phyloP scores from a whole-genome alignment of 2,329 filamentous ascomycete genomes.

The Venturia carpophila region DNA sequence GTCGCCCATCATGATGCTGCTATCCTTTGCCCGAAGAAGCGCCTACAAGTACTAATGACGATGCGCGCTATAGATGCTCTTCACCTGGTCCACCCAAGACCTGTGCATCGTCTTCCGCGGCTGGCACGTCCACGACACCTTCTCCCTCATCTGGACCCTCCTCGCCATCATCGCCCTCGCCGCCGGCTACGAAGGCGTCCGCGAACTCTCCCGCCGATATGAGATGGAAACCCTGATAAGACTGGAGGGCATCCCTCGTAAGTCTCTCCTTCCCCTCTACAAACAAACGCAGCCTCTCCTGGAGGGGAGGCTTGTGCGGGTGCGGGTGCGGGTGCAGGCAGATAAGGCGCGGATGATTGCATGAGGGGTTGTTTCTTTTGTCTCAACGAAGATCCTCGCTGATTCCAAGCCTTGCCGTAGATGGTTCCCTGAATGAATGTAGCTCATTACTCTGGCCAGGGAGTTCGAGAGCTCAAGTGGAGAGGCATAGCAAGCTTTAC shows the following conservation, averaged over 20 bases:
- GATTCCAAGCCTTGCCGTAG: constrained; percentile 11
- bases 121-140: constrained; percentile 74
- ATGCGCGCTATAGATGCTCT: constrained; percentile 66
- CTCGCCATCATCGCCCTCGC: constrained; percentile 72
- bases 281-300: constrained; percentile 7
- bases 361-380: neutral
- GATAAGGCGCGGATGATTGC: constrained; percentile 7
- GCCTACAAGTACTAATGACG: neutral
- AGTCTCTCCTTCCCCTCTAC: constrained; percentile 21
- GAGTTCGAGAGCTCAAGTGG: constrained; percentile 54
- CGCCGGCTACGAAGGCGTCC: constrained; percentile 87
- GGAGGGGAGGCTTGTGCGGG: constrained; percentile 23
- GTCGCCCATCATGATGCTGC: neutral
- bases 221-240: constrained; percentile 50
- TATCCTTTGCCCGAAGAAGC: neutral
- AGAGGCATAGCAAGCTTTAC: constrained; percentile 63
- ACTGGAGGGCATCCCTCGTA: constrained; percentile 37
- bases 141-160: constrained; percentile 73
- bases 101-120: constrained; percentile 92
- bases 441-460: constrained; percentile 71
- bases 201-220: constrained; percentile 68
- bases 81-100: constrained; percentile 89
- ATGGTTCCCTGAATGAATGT: constrained; percentile 34
- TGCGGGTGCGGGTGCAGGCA: constrained; percentile 22
- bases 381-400: neutral